Evolutionary conservation across 306 rosid genomes (phyloP).

Genomic region (Carpinus fangiana): DNA sequence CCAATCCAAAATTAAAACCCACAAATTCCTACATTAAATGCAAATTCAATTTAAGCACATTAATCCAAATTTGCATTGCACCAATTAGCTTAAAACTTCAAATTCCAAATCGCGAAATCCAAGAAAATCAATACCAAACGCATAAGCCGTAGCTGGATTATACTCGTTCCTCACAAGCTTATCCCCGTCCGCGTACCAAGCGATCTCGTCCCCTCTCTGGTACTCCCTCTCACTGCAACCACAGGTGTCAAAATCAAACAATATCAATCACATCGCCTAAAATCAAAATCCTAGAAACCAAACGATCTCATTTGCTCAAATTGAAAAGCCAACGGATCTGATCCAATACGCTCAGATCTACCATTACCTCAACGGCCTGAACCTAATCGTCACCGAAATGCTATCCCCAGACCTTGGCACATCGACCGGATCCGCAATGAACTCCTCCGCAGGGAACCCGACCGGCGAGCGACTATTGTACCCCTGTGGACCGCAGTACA

Average conservation of each 20-base stretch:
- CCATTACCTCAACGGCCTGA: slow-evolving; percentile 90
- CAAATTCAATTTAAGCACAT: slow-evolving; percentile 17
- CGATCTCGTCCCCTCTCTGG: slow-evolving; percentile 88
- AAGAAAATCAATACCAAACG: slow-evolving; percentile 65
- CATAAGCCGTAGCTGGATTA: slow-evolving; percentile 90
- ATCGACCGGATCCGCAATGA: slow-evolving; percentile 59
- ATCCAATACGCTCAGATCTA: slow-evolving; percentile 62
- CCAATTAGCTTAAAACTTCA: slow-evolving; percentile 15
- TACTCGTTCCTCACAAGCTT: slow-evolving; percentile 87
- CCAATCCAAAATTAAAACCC: slow-evolving; percentile 37
- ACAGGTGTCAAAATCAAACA: slow-evolving; percentile 28
- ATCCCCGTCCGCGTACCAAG: slow-evolving; percentile 97
- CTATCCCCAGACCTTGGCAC: slow-evolving; percentile 75
- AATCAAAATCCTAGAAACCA: slow-evolving; percentile 24
- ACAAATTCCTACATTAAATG: slow-evolving; percentile 15
- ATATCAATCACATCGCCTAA: slow-evolving; percentile 34
- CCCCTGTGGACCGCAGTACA: slow-evolving; percentile 45
- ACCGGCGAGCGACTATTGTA: slow-evolving; percentile 58
- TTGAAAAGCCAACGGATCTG: slow-evolving; percentile 55
- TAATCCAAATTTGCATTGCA: not conserved
- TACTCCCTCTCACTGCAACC: slow-evolving; percentile 94
- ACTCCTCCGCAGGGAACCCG: slow-evolving; percentile 67
- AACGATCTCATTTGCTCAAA: slow-evolving; percentile 28
- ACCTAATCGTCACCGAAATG: slow-evolving; percentile 98
- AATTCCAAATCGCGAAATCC: slow-evolving; percentile 1